A percentile compares a stretch with the other conserved stretches of the same genome.
phyloP scores from a whole-genome alignment of 495 filamentous ascomycete genomes.

The Neurospora africana region DNA sequence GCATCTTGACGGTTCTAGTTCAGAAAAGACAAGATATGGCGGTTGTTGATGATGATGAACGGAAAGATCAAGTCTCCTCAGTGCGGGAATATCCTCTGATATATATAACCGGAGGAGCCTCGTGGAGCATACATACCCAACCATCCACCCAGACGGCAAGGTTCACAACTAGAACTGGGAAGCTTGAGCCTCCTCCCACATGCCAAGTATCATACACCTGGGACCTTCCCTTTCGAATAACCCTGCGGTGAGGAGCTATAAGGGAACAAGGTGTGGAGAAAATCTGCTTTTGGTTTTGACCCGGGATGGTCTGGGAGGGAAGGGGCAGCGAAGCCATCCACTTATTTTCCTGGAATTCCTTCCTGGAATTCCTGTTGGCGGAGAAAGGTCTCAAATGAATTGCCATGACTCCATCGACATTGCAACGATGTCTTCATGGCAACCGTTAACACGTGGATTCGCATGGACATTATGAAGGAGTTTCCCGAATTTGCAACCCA shows the following conservation, averaged over 20 bases:
- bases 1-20: slow-evolving; percentile 4
- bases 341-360: background rate
- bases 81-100: background rate
- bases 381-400: background rate
- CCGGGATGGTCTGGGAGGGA: background rate
- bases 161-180: background rate
- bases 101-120: background rate
- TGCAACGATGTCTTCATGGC: background rate
- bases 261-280: background rate
- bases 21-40: background rate
- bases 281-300: background rate
- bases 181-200: background rate
- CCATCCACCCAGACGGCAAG: background rate
- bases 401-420: background rate
- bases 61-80: background rate
- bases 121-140: background rate
- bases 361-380: background rate
- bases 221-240: background rate
- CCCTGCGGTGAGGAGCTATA: background rate
- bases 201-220: background rate
- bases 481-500: background rate
- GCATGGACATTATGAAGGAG: background rate
- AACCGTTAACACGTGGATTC: background rate
- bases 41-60: background rate
- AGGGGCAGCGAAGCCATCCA: background rate